phyloP scores from a whole-genome alignment of 768 basidiomycete genomes.

The Trametopsis cervina region DNA sequence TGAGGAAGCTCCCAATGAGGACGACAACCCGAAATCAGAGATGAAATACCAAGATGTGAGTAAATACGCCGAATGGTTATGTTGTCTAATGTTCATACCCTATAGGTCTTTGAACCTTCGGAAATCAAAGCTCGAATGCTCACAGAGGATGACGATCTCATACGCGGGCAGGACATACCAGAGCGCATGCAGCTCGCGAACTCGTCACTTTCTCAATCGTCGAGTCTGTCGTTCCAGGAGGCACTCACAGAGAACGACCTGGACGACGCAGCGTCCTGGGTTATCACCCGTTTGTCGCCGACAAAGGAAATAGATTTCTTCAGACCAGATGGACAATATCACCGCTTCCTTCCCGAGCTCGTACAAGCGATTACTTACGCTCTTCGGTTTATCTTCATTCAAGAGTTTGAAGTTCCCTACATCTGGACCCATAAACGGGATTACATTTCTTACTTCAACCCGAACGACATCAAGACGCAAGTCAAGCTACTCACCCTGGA shows the following conservation, averaged over 20 bases:
- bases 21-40: conserved; percentile 51
- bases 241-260: conserved; percentile 68
- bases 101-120: conserved; percentile 95
- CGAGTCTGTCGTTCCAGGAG: conserved; percentile 53
- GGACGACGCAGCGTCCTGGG: conserved; percentile 81
- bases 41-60: conserved; percentile 83
- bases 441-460: conserved; percentile 79
- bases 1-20: conserved; percentile 47
- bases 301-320: conserved; percentile 70
- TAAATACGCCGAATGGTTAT: conserved; percentile 12
- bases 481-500: conserved; percentile 65
- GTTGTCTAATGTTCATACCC: neutral
- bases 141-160: conserved; percentile 90
- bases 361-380: conserved; percentile 75
- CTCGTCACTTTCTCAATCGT: conserved; percentile 67
- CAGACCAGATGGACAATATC: conserved; percentile 51
- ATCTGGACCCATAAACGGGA: conserved; percentile 93
- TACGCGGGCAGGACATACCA: conserved; percentile 84
- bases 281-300: conserved; percentile 69
- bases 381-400: conserved; percentile 76
- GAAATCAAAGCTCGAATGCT: conserved; percentile 87
- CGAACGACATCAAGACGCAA: conserved; percentile 51
- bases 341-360: conserved; percentile 56
- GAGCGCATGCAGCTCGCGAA: conserved; percentile 93
- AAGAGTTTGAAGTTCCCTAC: conserved; percentile 91